Base-by-base conservation (phyloP, 1,284 basidiomycete species). In the Inonotus obliquus region DNA sequence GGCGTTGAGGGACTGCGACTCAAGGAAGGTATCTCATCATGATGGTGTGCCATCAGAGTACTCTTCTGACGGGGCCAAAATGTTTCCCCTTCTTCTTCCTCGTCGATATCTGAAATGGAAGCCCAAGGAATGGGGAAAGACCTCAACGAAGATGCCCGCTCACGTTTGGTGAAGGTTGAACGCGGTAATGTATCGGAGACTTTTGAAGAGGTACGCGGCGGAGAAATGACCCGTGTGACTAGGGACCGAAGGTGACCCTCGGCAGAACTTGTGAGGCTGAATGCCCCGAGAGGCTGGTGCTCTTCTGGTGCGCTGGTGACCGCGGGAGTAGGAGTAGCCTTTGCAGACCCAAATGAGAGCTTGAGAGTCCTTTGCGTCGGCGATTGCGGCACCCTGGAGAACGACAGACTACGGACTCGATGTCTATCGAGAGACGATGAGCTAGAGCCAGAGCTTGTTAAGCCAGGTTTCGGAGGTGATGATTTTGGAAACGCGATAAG, bases 251-350 rank as follows among this genome's bases (percentile, higher is more conserved):
- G 57, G n/a, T 60, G 62, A 21, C 54, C 32, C 38, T 63, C 62
- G 21, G 62, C 62, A 32, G 62, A 60, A 35, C 44, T 60, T n/a
- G 62, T 63, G 48, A 45, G 62, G 32, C 58, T 56, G 44, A 63
- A 63, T 27, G 62, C 51, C 14, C 58, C 62, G 38, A 63, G 37
- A 1, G 61, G 57, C 14, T 52, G 47, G n/a, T 56, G 37, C 9
- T 60, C 57, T 5, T 58, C 57, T 19, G 49, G 35, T 7, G 57
- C 51, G 25, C 61, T 52, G 17, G 55, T 27, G 6, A 54, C 9
- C 17, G 61, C 55, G n/a, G 61, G 48, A 29, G 37, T 44, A 10
- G 61, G 55, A n/a, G 25, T 51, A 5, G 52, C 55, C 25, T 57
- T 57, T 23, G 47, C 27, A 27, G 56, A 57, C 21, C 57, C 61